Conservation (phyloP, 129 eudicot species). For the Tagetes patula region DNA sequence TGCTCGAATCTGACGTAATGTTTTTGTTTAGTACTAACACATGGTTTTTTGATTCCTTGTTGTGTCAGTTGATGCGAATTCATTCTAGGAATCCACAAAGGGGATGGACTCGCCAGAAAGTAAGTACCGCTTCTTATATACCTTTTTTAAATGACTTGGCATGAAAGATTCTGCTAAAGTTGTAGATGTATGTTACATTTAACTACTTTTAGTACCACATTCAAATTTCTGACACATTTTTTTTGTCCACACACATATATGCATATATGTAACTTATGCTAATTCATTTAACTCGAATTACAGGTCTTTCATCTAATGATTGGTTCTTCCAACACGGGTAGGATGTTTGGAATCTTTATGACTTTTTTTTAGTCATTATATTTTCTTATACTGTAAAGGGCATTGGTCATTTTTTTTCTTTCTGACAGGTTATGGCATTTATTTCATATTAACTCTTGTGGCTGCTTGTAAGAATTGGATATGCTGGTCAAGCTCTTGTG, state of each 20-base stretch:
- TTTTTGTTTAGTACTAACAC: constrained; percentile 5
- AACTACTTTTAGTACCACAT: background rate
- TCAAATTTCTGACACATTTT: background rate
- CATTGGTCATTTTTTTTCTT: constrained; percentile 14
- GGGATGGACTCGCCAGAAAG: constrained; percentile 99
- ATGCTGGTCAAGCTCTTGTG: constrained; percentile 94
- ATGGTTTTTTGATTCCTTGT: constrained; percentile 19
- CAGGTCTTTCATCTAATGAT: constrained; percentile 93
- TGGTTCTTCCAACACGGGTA: constrained; percentile 83
- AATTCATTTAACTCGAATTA: constrained; percentile 16
- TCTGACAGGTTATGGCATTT: constrained; percentile 68
- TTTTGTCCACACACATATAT: background rate
- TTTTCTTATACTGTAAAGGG: constrained; percentile 7
- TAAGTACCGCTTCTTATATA: constrained; percentile 31
- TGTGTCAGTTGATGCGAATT: constrained; percentile 71
- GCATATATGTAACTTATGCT: constrained; percentile 2
- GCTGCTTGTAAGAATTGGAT: constrained; percentile 91
- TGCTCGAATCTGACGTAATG: background rate
- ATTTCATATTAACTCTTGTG: constrained; percentile 66
- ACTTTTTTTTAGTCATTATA: background rate
- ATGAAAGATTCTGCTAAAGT: background rate
- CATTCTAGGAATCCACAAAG: constrained; percentile 75
- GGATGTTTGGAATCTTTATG: constrained; percentile 22
- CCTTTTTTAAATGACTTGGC: background rate
- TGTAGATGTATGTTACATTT: constrained; percentile 13